Base-by-base conservation (phyloP, 108 stramenopile genomes). In the Skeletonema grethae region DNA sequence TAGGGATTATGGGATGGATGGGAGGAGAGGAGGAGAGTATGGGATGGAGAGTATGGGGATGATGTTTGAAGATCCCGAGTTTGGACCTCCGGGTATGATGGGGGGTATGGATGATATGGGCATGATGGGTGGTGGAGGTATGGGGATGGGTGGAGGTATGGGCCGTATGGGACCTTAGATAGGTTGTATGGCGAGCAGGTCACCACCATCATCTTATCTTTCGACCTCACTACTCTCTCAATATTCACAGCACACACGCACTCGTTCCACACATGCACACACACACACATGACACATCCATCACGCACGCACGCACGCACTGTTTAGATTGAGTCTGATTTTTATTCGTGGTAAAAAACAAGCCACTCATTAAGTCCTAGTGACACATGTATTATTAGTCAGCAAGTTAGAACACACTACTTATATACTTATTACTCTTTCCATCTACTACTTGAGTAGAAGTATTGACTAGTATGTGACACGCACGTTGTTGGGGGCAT, bases 11-110 rank as follows among this genome's bases (percentile, higher is more conserved):
- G 25, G 59, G 6, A 34, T 28, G 30, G 30, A 60, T 34, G 57
- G 18, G 7, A 31, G 57, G 20, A 57, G 29, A 29, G 57, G 16
- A 29, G 11, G 57, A 28, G 57, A 29, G 15, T 29, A n/a, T 10
- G 22, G 58, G 3, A 16, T 28, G 15, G 59, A 60, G n/a, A n/a
- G n/a, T 60, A 31, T 31, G 32, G 34, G 59, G 6, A 60, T 60
- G 59, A 43, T 43, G 41, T 43, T n/a, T 43, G 41, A 43, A 15
- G 15, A 43, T 15, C 41, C 41, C 13, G 41, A 43, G 41, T 43
- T 43, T 43, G 28, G 59, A 16, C 57, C 57, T 57, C 34, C 30
- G 32, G 59, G 28, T 34, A 60, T 60, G 28, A 60, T 60, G n/a
- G n/a, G n/a, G 58, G 58, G 58, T 11, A 32, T 32, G n/a, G 30